Evolutionary conservation across 2,329 filamentous ascomycete genomes (phyloP), one percentile per base, ranked within the genome.

Genomic region (Cyphellophora europaea): DNA sequence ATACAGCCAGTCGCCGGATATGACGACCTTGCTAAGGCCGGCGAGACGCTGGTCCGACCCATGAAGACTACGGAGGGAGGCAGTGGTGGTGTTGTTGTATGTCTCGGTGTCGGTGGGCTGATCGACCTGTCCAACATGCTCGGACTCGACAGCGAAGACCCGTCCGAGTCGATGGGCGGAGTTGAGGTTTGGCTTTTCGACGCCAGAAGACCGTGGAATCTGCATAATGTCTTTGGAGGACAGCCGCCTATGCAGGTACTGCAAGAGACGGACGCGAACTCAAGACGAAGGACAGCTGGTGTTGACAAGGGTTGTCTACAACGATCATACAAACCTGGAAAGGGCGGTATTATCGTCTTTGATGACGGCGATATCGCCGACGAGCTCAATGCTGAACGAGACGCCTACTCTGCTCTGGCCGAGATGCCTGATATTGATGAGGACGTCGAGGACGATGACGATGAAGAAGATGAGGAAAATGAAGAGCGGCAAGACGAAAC

Each of bases 321-420:
- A 16, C 72, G 75, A 11, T 64, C 70, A 1, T 95, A 93, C 55
- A 79, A 74, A 44, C 77, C 83, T 4, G 82, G 85, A 18, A 81
- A 73, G 52, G 89, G 89, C 12, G 91, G 91, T 0, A 82, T 98
- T 27, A 75, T 98, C 41, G 87, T 95, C 2, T 93, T 91, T 56
- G 91, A 96, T 53, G 91, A 96, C 53, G 91, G 89, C 2, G 91
- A 98, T 56, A 88, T 98, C 33, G 82, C 89, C 47, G 82, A 89
- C 47, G 83, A 88, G 19, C 64, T 98, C 19, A 61, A 59, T 10
- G 64, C 65, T 1, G 87, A 96, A 59, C 73, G 77, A 48, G 78
- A 85, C 40, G 88, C 91, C 25, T 96, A 93, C 53, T 74, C 83
- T 45, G 80, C 81, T n/a, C 64, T 96, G 33, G 68, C 85, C 30